Evolutionary conservation across 108 stramenopile species (phyloP).

Genomic region (Discostella stelligeroides): DNA sequence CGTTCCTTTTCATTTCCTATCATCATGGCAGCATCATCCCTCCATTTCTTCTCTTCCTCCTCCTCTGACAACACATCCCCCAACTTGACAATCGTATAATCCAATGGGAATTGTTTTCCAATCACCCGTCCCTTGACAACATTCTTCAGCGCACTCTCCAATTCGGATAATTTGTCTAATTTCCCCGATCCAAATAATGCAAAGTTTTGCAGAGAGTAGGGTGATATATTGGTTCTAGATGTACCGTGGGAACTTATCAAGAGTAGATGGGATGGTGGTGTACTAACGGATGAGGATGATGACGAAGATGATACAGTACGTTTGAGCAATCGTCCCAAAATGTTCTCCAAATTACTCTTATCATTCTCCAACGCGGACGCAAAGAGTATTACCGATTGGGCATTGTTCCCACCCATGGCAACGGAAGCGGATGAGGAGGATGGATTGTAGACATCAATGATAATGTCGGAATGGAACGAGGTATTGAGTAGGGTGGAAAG

Average conservation of each 20-base stretch:
- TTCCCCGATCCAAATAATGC: constrained; percentile 61
- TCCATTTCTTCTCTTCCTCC: constrained; percentile 1
- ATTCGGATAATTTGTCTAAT: constrained; percentile 69
- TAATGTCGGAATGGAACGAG: constrained; percentile 33
- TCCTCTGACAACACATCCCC: constrained; percentile 52
- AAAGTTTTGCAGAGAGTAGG: constrained; percentile 78
- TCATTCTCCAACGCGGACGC: constrained; percentile 56
- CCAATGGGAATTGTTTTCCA: constrained; percentile 54
- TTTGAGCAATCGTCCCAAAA: constrained; percentile 66
- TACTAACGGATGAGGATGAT: constrained; percentile 42
- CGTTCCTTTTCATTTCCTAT: too few relatives aligned
- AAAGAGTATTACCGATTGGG: constrained; percentile 62
- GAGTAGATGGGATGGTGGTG: constrained; percentile 81
- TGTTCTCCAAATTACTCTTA: constrained; percentile 42
- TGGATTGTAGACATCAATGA: constrained; percentile 57
- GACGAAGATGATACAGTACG: constrained; percentile 57
- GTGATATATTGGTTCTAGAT: constrained; percentile 74
- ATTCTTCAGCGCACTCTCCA: constrained; percentile 66
- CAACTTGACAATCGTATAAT: constrained; percentile 83
- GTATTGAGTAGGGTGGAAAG: constrained; percentile 22
- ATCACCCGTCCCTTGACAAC: constrained; percentile 50
- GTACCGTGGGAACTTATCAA: constrained; percentile 76
- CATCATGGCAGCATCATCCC: constrained; percentile 38
- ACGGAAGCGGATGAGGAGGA: constrained; percentile 59
- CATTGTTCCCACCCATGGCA: constrained; percentile 75